Evolutionary conservation across 2,329 filamentous ascomycete species (phyloP), one percentile per base, ranked within the genome.

Genomic region (Fusarium continuum): DNA sequence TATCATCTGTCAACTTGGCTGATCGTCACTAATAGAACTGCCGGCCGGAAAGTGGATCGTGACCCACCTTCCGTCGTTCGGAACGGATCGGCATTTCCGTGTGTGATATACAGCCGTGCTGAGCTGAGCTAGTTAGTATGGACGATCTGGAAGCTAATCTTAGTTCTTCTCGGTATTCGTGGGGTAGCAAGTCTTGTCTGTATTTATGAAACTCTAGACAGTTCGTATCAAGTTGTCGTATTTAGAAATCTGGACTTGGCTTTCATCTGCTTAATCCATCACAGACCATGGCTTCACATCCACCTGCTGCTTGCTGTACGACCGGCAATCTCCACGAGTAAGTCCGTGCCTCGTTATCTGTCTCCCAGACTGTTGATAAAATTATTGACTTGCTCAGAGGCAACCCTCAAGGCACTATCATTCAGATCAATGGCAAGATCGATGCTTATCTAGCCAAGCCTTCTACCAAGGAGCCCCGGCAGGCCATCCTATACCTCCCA

Each of bases 401-500:
- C 0, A 26, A 17, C 11, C 50, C 50, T 0, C 32, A 17, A 0
- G 57, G 49, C 9, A 14, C 31, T 0, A 16, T 5, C 2, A 23
- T 62, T 8, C 28, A 39, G 7, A 26, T 62, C 8, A 20, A 44
- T 2, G 17, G 14, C 4, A 51, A 58, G 5, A 22, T 47, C 16
- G 35, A 25, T 0, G 59, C 39, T 10, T 62, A 62, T 0, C 3
- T 62, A 10, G 52, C 45, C 16, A 58, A 40, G 4, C 13, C 58
- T 0, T 14, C 19, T 6, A 16, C 23, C 3, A 17, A 38, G 2
- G 10, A 32, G 8, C 3, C 29, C 0, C 36, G 34, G 2, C 70
- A 75, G 22, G 82, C 76, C 28, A 74, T 85, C 59, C 72, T 85
- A 14, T 76, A 77, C 69, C 17, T 70, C 13, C 78, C 80, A 13